A percentile compares a stretch with the other conserved stretches of the same genome.
phyloP scores from a whole-genome alignment of 192 early-diverging fungal species.

The Coemansia sp. region DNA sequence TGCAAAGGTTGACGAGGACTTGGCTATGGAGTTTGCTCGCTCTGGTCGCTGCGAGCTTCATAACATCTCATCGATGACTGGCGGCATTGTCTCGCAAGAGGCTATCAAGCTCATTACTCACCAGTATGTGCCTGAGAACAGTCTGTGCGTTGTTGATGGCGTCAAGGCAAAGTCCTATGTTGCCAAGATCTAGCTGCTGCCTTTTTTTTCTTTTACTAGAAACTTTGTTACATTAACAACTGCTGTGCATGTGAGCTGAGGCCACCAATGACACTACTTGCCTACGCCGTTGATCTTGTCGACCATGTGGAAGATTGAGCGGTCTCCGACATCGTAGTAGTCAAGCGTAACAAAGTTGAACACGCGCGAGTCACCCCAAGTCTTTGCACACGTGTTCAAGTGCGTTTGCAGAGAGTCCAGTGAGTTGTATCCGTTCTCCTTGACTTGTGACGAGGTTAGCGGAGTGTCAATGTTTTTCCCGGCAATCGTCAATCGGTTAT shows the following conservation, averaged over 20 bases:
- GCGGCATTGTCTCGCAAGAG: slow-evolving; percentile 91
- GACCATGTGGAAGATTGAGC: slow-evolving; percentile 29
- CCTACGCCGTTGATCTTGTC: slow-evolving; percentile 28
- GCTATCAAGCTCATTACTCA: slow-evolving; percentile 91
- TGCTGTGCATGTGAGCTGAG: not conserved
- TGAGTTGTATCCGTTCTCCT: slow-evolving; percentile 31
- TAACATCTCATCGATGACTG: slow-evolving; percentile 79
- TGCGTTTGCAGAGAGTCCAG: slow-evolving; percentile 26
- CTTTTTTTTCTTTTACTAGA: not conserved
- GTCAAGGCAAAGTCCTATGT: slow-evolving; percentile 45
- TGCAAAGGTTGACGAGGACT: not conserved
- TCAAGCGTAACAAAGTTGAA: slow-evolving; percentile 49
- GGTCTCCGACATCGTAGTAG: slow-evolving; percentile 41
- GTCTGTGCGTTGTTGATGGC: slow-evolving; percentile 83
- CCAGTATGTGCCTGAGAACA: slow-evolving; percentile 92
- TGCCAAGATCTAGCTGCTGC: slow-evolving; percentile 9
- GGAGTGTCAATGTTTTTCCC: slow-evolving; percentile 36
- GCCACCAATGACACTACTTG: not conserved
- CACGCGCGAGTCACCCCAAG: slow-evolving; percentile 25
- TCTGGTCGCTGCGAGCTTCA: slow-evolving; percentile 77
- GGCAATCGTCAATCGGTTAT: slow-evolving; percentile 30
- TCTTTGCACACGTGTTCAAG: slow-evolving; percentile 19
- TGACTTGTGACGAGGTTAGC: slow-evolving; percentile 10
- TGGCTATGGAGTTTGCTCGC: slow-evolving; percentile 50
- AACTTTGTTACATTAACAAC: not conserved